Evolutionary conservation across 1,139 yeast genomes (phyloP), one percentile per base, ranked within the genome.

Genomic region (Sugiyamaella sp.): DNA sequence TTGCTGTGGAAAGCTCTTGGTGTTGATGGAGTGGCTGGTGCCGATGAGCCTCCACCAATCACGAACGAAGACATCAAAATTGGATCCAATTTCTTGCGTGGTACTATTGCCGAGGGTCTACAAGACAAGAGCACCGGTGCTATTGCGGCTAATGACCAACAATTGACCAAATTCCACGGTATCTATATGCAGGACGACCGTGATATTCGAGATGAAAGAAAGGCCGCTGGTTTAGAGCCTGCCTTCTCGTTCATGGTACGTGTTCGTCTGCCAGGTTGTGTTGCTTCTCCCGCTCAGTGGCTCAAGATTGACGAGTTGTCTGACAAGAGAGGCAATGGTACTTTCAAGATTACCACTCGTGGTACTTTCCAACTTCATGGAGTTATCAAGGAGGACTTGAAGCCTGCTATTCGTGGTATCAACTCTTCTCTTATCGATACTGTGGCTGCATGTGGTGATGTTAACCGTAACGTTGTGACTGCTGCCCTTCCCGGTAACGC

Each of bases 171-270:
- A 73, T 93, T 93, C 81, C 98, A 93, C 71, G 99, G 99, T 74
- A 90, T 91, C 62, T 93, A 93, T 72, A 90, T 91, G 96, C 99
- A 93, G 77, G 98, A 93, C 72, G 98, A 93, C 70, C 89, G 99
- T 75, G 99, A 93, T 73, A 78, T 93, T 56, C 83, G 98, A 71
- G 98, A 91, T 56, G 87, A 88, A 63, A 85, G 98, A 69, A 91
- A 90, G 74, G 81, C 89, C 47, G 88, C 88, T 69, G 98, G 98
- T 46, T 72, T 88, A 61, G 99, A 93, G 73, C 98, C 99, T 21
- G 96, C 96, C 48, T 93, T 89, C 70, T 80, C 95, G 19, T 93
- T 93, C 71, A 93, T 93, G 99, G 95, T 90, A 19, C 87, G 99
- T 75, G 90, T 89, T 52, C 85, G 99, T 74, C 78, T 93, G 63